Conservation (phyloP, 2,329 filamentous ascomycete species). For the Cladosporium sp. region DNA sequence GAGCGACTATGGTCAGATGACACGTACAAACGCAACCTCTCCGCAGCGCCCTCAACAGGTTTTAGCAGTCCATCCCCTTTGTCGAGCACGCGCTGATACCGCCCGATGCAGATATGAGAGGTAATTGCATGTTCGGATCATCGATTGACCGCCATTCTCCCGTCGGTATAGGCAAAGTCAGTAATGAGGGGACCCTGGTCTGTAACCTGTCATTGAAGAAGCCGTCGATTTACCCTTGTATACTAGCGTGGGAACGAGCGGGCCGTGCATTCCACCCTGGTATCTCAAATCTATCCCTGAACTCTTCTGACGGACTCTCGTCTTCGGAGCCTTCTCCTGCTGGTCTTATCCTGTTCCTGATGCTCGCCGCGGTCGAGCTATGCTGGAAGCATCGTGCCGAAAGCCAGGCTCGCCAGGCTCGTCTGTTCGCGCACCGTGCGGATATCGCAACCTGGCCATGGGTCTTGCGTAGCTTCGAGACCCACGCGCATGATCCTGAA, state of each 20-base stretch:
- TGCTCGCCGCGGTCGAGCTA: not conserved
- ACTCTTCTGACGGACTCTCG: not conserved
- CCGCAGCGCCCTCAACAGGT: not conserved
- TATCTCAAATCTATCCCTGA: not conserved
- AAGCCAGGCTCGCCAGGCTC: not conserved
- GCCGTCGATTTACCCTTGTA: not conserved
- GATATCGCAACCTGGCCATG: not conserved
- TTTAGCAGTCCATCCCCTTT: not conserved
- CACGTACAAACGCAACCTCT: not conserved
- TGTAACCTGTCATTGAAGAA: not conserved
- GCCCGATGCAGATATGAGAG: not conserved
- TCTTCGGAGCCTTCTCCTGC: no score
- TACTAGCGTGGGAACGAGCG: not conserved
- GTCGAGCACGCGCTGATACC: not conserved
- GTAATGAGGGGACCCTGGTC: not conserved
- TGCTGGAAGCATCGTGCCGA: not conserved
- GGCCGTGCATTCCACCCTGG: not conserved
- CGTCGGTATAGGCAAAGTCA: not conserved
- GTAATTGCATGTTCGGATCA: not conserved
- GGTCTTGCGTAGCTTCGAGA: not conserved
- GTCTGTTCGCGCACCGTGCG: not conserved
- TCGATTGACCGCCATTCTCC: not conserved
- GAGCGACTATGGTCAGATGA: conserved; percentile 8
- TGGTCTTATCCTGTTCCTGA: not conserved
- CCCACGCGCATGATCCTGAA: not conserved